Evolutionary conservation across 768 basidiomycete genomes (phyloP).

Genomic region (Royoungia palumana): DNA sequence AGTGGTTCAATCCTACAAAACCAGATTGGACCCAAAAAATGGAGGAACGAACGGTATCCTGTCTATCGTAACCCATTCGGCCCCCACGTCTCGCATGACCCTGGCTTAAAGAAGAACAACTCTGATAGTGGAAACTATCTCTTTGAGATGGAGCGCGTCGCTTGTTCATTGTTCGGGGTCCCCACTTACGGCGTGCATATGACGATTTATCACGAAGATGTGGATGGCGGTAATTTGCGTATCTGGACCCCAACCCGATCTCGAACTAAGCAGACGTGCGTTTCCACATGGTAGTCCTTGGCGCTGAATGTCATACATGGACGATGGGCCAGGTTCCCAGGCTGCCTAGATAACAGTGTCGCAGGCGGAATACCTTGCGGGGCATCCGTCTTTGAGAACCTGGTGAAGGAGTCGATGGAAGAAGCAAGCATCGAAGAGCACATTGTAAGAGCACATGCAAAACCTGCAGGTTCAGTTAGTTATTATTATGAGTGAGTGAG

Average conservation of each 20-base stretch:
- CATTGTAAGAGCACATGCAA: constrained; percentile 58
- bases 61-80: constrained; percentile 72
- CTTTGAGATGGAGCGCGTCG: constrained; percentile 88
- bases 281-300: constrained; percentile 9
- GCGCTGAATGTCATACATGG: background rate
- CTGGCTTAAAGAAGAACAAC: constrained; percentile 28
- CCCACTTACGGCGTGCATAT: constrained; percentile 93
- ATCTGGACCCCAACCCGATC: constrained; percentile 90
- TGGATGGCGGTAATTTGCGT: constrained; percentile 38
- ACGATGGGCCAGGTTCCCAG: constrained; percentile 60
- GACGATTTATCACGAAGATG: constrained; percentile 55
- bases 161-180: constrained; percentile 85
- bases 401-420: constrained; percentile 91
- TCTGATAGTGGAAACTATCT: constrained; percentile 54
- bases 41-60: constrained; percentile 84
- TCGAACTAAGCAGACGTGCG: constrained; percentile 84
- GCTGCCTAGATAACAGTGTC: constrained; percentile 84
- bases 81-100: constrained; percentile 35
- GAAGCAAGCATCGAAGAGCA: constrained; percentile 79
- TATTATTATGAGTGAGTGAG: constrained; percentile 70
- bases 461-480: constrained; percentile 65
- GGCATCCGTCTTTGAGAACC: constrained; percentile 62
- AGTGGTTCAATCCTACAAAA: constrained; percentile 50
- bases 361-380: constrained; percentile 91
- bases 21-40: constrained; percentile 71